Base-by-base conservation (phyloP, 768 basidiomycete genomes). In the Pilatotrama ljubarskyi region DNA sequence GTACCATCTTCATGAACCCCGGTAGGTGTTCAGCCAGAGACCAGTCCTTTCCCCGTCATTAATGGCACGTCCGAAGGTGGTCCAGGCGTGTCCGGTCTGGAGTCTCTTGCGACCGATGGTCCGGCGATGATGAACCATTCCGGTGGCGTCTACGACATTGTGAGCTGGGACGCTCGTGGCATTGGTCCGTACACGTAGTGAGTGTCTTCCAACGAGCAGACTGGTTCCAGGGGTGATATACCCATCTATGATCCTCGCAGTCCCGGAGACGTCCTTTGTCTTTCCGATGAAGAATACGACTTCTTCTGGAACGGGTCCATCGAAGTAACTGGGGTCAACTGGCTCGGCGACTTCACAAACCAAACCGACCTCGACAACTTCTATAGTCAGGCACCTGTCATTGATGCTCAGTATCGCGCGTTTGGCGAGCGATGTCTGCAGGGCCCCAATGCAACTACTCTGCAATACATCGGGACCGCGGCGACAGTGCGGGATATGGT, bases 401-500 rank as follows among this genome's bases (percentile, higher is more conserved):
- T 57, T 11, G 51, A 52, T 18, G 29, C 25, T n/a, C 50, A 58
- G 51, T 58, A 54, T 32, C 22, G 32, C 8, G 56, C 22, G 5
- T 49, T 58, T 24, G 51, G 44, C 25, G 44, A 57, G 20, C 36
- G 41, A 13, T 63, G 61, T 42, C 26, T 58, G 51, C 56, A 52
- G 24, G 61, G 61, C 15, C 61, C 61, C 5, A 58, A 58, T n/a
- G 56, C n/a, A 24, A 58, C 55, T 8, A 58, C 57, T 1, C 41
- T 63, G 48, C 37, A 54, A 41, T 63, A 53, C 46, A 32, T 63
- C 18, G 61, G 61, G 24, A 63, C 61, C 5, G 48, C 56, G 4
- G 55, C 61, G 26, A 63, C 61, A 3, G 61, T 63, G 40, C 55
- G 61, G 13, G 61, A 63, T 36, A 25, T 63, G 51, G 61, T 58